Conservation (phyloP, 2,329 filamentous ascomycete species). For the Orbilia quercus region DNA sequence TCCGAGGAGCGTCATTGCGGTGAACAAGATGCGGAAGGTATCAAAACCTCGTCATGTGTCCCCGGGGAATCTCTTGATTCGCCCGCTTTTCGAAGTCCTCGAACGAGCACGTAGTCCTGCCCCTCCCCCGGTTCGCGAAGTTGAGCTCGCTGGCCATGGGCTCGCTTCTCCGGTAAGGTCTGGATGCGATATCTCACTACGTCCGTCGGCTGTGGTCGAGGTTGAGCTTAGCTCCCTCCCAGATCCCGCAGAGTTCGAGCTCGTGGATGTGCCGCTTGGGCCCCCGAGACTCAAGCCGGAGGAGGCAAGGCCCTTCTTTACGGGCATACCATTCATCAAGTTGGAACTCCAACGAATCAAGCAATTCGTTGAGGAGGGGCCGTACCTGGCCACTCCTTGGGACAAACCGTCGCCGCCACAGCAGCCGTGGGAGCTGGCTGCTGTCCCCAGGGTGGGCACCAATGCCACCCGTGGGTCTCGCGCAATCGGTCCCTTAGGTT, state of each 20-base stretch:
- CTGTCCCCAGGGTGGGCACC: slow-evolving; percentile 7
- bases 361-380: slow-evolving; percentile 28
- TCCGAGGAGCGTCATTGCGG: slow-evolving; percentile 5
- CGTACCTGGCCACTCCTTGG: slow-evolving; percentile 19
- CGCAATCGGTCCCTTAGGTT: slow-evolving; percentile 20
- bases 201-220: no score
- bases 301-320: slow-evolving; percentile 14
- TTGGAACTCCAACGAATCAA: slow-evolving; percentile 36
- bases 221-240: slow-evolving; percentile 19
- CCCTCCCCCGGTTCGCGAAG: background rate
- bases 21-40: slow-evolving; percentile 35
- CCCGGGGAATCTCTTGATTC: slow-evolving; percentile 37
- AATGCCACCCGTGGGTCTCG: slow-evolving; percentile 9
- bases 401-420: slow-evolving; percentile 7
- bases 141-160: slow-evolving; percentile 4
- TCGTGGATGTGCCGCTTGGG: slow-evolving; percentile 24
- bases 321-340: slow-evolving; percentile 25
- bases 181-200: no score
- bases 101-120: slow-evolving; percentile 15
- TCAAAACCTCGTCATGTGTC: slow-evolving; percentile 33
- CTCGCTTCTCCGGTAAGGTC: slow-evolving; percentile 5
- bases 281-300: slow-evolving; percentile 20
- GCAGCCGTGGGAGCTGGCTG: slow-evolving; percentile 6
- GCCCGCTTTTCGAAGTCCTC: slow-evolving; percentile 42
- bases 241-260: slow-evolving; percentile 28